Evolutionary conservation across 2,329 filamentous ascomycete species (phyloP).

Genomic region (Colletotrichum costaricense): DNA sequence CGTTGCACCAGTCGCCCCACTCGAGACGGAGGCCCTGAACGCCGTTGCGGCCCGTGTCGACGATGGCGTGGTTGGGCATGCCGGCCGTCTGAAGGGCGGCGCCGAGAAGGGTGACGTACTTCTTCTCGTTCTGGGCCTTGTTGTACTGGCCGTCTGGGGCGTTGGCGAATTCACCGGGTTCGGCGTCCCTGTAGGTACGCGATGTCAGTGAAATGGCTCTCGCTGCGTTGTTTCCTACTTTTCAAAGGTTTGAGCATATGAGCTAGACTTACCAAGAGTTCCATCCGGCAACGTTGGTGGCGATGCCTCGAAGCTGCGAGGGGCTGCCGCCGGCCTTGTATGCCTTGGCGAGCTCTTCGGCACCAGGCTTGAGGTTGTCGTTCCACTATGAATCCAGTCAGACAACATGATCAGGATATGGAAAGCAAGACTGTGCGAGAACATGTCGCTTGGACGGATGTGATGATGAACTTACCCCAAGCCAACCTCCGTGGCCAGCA

Average conservation of each 20-base stretch:
- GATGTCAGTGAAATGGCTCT: background rate
- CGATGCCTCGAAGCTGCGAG: constrained; percentile 50
- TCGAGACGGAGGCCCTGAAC: constrained; percentile 54
- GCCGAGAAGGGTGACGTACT: constrained; percentile 54
- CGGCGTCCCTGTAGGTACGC: constrained; percentile 39
- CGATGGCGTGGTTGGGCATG: constrained; percentile 55
- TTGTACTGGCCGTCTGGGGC: constrained; percentile 55
- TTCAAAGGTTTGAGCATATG: background rate
- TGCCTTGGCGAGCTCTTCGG: constrained; percentile 51
- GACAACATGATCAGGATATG: background rate
- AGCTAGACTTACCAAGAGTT: constrained; percentile 46
- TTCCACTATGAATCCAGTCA: constrained; percentile 52
- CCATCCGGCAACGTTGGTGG: constrained; percentile 55
- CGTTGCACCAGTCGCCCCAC: constrained; percentile 71
- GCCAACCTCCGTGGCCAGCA: constrained; percentile 73
- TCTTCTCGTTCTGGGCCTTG: constrained; percentile 55
- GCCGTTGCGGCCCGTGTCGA: constrained; percentile 54
- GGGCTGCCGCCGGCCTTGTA: constrained; percentile 51
- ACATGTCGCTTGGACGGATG: background rate
- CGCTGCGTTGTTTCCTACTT: background rate
- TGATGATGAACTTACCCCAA: constrained; percentile 51
- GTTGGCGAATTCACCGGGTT: constrained; percentile 52
- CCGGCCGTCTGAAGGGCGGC: constrained; percentile 50
- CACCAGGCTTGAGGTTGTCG: constrained; percentile 61
- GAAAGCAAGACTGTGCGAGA: background rate